Evolutionary conservation across 495 filamentous ascomycete species (phyloP), one percentile per base, ranked within the genome.

Genomic region (Neurospora sp.): DNA sequence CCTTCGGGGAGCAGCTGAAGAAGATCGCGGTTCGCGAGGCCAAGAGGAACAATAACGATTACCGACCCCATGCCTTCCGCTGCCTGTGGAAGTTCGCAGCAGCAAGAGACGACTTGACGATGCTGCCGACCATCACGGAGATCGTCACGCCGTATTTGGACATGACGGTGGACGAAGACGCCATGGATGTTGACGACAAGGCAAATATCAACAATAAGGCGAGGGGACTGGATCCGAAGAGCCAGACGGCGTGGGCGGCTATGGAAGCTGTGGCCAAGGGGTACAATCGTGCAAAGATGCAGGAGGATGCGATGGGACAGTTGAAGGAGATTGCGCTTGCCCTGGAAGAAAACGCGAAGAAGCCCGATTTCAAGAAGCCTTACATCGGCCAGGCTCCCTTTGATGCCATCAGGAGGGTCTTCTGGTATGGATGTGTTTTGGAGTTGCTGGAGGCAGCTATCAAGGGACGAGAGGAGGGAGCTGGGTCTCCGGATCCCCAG

Each of bases 1-100:
- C 83, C 37, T 78, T 86, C 69, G 81, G 81, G 18, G 81, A 79
- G 38, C 77, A 81, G 66, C 81, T 84, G 75, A 82, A 82, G 78
- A 88, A 88, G 78, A 92, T 97, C 75, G 86, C 89, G 22, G 81
- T 94, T 70, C 89, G 95, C 70, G 96, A 99, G 86, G 94, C 94
- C 10, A 97, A 94, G 83, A 89, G 96, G 18, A 92, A 92, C 75
- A 99, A 98, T 78, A 86, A 88, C 35, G 81, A 84, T 3, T 99
- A 97, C 81, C 88, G 92, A 16, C 91, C 90, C 27, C 86, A 92
- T 78, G 93, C 92, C 20, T 83, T 97, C 71, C 82, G 85, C 70
- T 90, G 88, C 48, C 83, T 98, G 12, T 94, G 92, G 73, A 86
- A 89, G 70, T 91, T 94, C 74, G 87, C 88, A 11, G 86, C 85